Evolutionary conservation across 306 rosid genomes (phyloP).

Genomic region (Canavalia ensiformis): DNA sequence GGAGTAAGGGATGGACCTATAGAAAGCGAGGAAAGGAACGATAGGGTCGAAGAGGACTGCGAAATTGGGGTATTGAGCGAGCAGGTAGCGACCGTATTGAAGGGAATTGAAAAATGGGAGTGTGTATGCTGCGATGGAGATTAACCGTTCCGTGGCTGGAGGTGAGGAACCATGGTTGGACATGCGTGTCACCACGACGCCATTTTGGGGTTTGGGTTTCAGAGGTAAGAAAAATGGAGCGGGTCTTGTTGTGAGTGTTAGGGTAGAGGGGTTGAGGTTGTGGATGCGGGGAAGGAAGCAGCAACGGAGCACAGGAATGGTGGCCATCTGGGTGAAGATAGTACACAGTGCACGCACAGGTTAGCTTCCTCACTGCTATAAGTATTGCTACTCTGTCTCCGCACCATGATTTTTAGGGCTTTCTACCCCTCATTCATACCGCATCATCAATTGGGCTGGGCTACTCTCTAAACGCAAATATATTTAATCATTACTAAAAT

Average conservation of each 20-base stretch:
- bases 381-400: background rate
- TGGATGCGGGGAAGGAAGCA: background rate
- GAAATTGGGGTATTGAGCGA: slow-evolving; percentile 64
- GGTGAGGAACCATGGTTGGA: slow-evolving; percentile 49
- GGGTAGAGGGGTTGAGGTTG: background rate
- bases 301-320: slow-evolving; percentile 40
- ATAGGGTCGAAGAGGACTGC: slow-evolving; percentile 77
- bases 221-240: background rate
- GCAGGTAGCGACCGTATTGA: slow-evolving; percentile 80
- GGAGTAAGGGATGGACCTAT: slow-evolving; percentile 84
- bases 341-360: no score
- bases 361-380: background rate
- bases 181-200: slow-evolving; percentile 55
- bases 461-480: background rate
- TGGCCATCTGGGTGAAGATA: slow-evolving; percentile 24
- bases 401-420: background rate
- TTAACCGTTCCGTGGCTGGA: slow-evolving; percentile 73
- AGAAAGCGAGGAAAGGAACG: slow-evolving; percentile 71
- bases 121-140: slow-evolving; percentile 80
- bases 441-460: background rate
- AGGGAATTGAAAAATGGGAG: slow-evolving; percentile 96
- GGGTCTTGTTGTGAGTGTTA: background rate
- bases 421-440: background rate
- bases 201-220: slow-evolving; percentile 34
- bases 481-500: no score